Percentiles rank a stretch among this genome's conserved stretches.
phyloP scores from a whole-genome alignment of 352 stramenopile species.

The Thalassiosira sp. region DNA sequence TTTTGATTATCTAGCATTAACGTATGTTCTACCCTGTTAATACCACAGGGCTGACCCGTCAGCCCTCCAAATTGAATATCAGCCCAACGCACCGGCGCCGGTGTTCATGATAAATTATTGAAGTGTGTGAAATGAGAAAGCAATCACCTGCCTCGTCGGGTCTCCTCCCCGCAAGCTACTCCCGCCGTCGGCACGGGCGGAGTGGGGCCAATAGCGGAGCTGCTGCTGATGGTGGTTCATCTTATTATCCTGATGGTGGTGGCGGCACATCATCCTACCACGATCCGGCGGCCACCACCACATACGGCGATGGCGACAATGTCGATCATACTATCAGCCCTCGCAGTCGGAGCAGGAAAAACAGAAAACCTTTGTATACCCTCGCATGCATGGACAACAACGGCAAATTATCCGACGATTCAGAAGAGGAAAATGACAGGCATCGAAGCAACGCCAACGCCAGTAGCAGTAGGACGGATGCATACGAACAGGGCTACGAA shows the following conservation, averaged over 20 bases:
- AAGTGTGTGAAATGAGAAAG: constrained; percentile 42
- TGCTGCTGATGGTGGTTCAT: no score
- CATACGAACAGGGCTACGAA: constrained; percentile 32
- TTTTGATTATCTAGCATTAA: no score
- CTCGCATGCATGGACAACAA: background rate
- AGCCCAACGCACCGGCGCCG: no score
- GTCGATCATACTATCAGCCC: constrained; percentile 6
- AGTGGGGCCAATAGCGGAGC: no score
- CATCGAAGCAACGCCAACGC: background rate
- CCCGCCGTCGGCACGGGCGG: constrained; percentile 31
- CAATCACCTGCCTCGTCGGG: constrained; percentile 35
- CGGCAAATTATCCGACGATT: constrained; percentile 11
- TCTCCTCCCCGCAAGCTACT: constrained; percentile 42
- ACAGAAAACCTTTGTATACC: constrained; percentile 5
- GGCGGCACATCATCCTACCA: constrained; percentile 3
- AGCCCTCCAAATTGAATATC: no score
- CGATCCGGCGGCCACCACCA: background rate
- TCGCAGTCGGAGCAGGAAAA: background rate
- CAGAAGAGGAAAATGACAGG: constrained; percentile 39
- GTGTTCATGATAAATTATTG: no score
- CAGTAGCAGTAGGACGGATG: constrained; percentile 3
- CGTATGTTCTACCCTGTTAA: no score
- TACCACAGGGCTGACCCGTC: no score
- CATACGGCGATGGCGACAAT: constrained; percentile 12
- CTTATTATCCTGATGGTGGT: no score